phyloP scores from a whole-genome alignment of 1,284 basidiomycete genomes.

The Rhodotorula mucilaginosa region DNA sequence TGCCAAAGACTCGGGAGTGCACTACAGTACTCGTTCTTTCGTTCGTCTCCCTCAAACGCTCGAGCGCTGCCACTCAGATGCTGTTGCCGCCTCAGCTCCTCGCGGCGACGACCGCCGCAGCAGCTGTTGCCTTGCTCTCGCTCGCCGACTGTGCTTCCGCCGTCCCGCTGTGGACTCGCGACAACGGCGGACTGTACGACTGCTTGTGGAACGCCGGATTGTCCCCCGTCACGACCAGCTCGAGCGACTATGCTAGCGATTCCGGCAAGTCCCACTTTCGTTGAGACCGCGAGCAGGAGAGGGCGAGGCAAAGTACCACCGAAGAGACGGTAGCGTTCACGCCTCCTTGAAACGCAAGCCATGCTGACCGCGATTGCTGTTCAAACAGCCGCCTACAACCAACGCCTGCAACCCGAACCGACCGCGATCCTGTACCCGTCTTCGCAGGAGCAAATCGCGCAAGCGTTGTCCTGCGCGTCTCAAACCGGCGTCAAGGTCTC shows the following conservation, averaged over 20 bases:
- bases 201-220: constrained; percentile 10
- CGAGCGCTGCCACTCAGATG: not conserved
- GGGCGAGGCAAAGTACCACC: too few species aligned
- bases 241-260: not conserved
- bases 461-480: constrained; percentile 45
- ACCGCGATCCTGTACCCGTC: constrained; percentile 45
- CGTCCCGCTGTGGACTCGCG: not conserved
- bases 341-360: too few species aligned
- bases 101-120: not conserved
- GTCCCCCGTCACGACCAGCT: constrained; percentile 3
- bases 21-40: not conserved
- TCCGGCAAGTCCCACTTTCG: not conserved
- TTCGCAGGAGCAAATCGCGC: constrained; percentile 38
- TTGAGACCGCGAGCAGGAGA: too few species aligned
- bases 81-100: not conserved
- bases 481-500: constrained; percentile 39
- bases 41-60: too few species aligned
- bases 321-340: not conserved
- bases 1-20: too few species aligned
- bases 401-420: constrained; percentile 47
- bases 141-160: not conserved
- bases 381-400: constrained; percentile 46
- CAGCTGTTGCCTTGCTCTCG: not conserved
- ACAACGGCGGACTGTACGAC: not conserved
- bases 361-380: not conserved